These are phyloP conservation scores for Yamadazyma epiphylla DNA, from an alignment of 1,139 yeast species.

Conservation along the genomic window DNA sequence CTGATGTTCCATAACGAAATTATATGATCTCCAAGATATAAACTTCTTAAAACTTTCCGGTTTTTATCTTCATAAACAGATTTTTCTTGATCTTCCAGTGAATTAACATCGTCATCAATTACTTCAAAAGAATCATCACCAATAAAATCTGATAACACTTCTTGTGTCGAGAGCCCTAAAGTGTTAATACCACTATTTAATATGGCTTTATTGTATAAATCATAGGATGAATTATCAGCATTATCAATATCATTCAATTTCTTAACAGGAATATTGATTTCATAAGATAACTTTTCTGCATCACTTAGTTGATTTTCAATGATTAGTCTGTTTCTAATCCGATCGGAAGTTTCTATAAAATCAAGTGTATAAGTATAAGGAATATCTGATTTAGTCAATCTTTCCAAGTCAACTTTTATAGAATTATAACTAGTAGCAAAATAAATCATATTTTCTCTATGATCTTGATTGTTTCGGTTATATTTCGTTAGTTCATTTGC, in stretches of 20 bases:
- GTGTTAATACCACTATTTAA: conserved; percentile 23
- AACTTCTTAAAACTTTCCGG: conserved; percentile 64
- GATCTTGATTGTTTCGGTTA: conserved; percentile 58
- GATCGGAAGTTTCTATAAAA: conserved; percentile 61
- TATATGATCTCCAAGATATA: conserved; percentile 70
- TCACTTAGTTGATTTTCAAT: conserved; percentile 48
- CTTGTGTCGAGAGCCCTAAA: conserved; percentile 20
- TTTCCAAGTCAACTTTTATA: conserved; percentile 38
- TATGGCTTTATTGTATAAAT: conserved; percentile 16
- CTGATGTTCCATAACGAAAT: conserved; percentile 71
- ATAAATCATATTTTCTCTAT: conserved; percentile 54
- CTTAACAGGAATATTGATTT: conserved; percentile 37
- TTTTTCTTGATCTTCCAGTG: conserved; percentile 16
- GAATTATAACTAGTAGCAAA: conserved; percentile 45
- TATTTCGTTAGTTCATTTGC: conserved; percentile 46
- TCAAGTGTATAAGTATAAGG: conserved; percentile 45
- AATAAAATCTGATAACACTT: conserved; percentile 6
- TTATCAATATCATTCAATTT: conserved; percentile 10
- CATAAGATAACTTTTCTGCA: conserved; percentile 40
- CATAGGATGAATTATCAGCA: conserved; percentile 8
- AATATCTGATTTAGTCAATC: conserved; percentile 19
- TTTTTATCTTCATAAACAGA: conserved; percentile 60
- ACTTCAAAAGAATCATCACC: conserved; percentile 11
- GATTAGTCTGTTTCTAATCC: conserved; percentile 58
- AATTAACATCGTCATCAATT: conserved; percentile 32